Conservation (phyloP, 805 yeast species). For the Kuraishia borneana region DNA sequence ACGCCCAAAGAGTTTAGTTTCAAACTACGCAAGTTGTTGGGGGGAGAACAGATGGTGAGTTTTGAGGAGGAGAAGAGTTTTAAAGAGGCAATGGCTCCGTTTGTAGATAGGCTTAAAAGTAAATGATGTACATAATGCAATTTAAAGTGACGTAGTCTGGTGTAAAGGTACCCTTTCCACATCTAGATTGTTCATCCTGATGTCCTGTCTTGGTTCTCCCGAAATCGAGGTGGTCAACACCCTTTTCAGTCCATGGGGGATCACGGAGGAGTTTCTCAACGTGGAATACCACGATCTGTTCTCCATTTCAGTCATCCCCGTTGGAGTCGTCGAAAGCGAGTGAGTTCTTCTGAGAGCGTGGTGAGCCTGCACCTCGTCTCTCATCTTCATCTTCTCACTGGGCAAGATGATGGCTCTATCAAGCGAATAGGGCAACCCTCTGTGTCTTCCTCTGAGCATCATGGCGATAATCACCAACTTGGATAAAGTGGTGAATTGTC, state of each 20-base stretch:
- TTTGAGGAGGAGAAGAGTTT: neutral
- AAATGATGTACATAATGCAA: too few relatives aligned
- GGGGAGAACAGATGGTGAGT: constrained; percentile 43
- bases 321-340: constrained; percentile 6
- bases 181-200: too few relatives aligned
- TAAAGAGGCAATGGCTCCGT: neutral
- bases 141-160: too few relatives aligned
- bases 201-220: too few relatives aligned
- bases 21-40: constrained; percentile 51
- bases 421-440: constrained; percentile 88
- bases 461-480: constrained; percentile 79
- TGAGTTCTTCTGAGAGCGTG: constrained; percentile 22
- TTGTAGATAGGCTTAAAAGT: neutral
- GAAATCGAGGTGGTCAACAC: too few relatives aligned
- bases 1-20: constrained; percentile 59
- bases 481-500: constrained; percentile 58
- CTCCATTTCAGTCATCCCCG: neutral
- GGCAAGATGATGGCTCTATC: constrained; percentile 92
- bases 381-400: constrained; percentile 46
- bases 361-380: constrained; percentile 50
- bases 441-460: constrained; percentile 92
- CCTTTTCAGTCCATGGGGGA: too few relatives aligned
- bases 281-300: too few relatives aligned
- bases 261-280: too few relatives aligned
- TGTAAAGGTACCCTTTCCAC: too few relatives aligned